Evolutionary conservation across 495 filamentous ascomycete genomes (phyloP).

Genomic region (Aspergillus cavernicola): DNA sequence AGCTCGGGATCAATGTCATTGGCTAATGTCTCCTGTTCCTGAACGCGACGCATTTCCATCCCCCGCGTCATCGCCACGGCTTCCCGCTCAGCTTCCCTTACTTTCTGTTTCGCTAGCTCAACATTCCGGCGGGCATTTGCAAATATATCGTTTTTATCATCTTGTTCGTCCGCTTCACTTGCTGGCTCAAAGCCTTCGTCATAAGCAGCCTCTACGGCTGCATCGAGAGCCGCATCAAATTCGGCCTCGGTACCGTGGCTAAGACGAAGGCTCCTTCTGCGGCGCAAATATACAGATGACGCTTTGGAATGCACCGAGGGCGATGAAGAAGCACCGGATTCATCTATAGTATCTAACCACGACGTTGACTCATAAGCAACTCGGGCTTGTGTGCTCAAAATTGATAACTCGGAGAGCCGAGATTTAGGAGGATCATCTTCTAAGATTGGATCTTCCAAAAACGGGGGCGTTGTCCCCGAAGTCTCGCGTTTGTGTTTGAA

Average conservation of each 20-base stretch:
- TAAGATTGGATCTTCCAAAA: slow-evolving; percentile 1
- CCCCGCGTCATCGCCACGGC: slow-evolving; percentile 55
- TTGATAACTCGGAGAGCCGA: slow-evolving; percentile 27
- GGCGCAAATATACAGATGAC: slow-evolving; percentile 63
- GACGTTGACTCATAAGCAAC: slow-evolving; percentile 75
- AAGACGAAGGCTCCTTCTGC: slow-evolving; percentile 60
- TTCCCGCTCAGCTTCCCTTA: slow-evolving; percentile 74
- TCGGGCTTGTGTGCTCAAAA: slow-evolving; percentile 22
- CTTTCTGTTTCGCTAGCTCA: slow-evolving; percentile 73
- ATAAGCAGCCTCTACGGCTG: slow-evolving; percentile 93
- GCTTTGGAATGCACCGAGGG: slow-evolving; percentile 80
- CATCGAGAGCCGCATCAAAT: slow-evolving; percentile 92
- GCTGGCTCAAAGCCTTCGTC: slow-evolving; percentile 86
- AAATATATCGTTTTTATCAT: slow-evolving; percentile 43
- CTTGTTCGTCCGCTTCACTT: slow-evolving; percentile 36
- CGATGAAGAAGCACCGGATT: slow-evolving; percentile 77
- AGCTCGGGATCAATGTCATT: slow-evolving; percentile 34
- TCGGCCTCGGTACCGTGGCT: slow-evolving; percentile 84
- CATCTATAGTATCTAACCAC: slow-evolving; percentile 96
- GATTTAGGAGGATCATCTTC: slow-evolving; percentile 11
- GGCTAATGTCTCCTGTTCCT: slow-evolving; percentile 31
- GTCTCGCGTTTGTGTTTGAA: slow-evolving; percentile 1
- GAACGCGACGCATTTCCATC: slow-evolving; percentile 36
- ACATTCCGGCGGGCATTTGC: slow-evolving; percentile 64
- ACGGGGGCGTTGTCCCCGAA: neutral